Evolutionary conservation across 2,329 filamentous ascomycete species (phyloP).

Genomic region (Penicillium hesseltinei): DNA sequence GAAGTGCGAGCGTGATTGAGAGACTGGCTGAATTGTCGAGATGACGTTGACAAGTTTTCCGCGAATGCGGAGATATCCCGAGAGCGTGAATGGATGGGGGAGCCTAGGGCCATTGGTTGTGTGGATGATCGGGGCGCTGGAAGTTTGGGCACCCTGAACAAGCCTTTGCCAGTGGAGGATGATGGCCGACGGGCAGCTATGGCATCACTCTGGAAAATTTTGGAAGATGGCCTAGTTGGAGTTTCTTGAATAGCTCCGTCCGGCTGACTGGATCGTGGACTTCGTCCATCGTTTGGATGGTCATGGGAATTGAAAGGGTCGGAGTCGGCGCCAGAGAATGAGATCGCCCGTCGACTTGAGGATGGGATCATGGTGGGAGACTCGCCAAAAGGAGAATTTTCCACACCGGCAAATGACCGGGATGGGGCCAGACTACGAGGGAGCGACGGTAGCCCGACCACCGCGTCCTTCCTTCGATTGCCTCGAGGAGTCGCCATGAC

Average conservation of each 20-base stretch:
- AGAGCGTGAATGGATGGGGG: constrained; percentile 29
- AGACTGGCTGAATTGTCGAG: constrained; percentile 9
- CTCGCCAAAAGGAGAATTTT: constrained; percentile 26
- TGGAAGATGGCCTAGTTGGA: constrained; percentile 37
- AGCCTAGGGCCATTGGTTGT: constrained; percentile 26
- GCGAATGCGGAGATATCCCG: constrained; percentile 10
- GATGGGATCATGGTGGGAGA: constrained; percentile 35
- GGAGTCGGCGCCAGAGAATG: constrained; percentile 25
- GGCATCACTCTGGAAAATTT: constrained; percentile 19
- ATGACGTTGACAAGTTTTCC: background rate
- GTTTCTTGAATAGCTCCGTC: constrained; percentile 39
- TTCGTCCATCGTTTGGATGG: background rate
- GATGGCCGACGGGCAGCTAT: constrained; percentile 12
- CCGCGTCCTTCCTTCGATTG: constrained; percentile 34
- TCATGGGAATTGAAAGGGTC: constrained; percentile 17
- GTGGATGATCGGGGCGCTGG: constrained; percentile 24
- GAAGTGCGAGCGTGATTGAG: constrained; percentile 14
- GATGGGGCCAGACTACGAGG: constrained; percentile 25
- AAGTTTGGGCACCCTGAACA: constrained; percentile 29
- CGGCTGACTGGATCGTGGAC: constrained; percentile 2
- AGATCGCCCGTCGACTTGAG: constrained; percentile 30
- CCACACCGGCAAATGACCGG: constrained; percentile 31
- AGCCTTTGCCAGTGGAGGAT: constrained; percentile 20
- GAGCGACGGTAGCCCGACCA: constrained; percentile 27
- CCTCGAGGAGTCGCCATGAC: constrained; percentile 50